phyloP scores from a whole-genome alignment of 306 rosid species.

The Ormosia semicastrata region DNA sequence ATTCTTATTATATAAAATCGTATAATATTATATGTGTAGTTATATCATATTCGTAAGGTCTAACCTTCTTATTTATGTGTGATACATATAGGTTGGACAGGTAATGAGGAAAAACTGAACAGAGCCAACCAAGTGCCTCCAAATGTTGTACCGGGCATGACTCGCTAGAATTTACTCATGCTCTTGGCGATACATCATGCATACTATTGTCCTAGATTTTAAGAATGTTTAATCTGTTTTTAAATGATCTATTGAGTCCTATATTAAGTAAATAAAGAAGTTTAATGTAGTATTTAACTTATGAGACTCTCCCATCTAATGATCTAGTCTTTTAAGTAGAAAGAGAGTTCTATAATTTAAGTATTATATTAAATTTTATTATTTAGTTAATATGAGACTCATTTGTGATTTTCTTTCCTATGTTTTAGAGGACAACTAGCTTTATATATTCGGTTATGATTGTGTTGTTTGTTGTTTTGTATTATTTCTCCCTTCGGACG shows the following conservation, averaged over 20 bases:
- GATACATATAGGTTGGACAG: constrained; percentile 29
- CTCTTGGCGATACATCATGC: neutral
- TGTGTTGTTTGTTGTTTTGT: neutral
- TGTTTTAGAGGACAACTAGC: neutral
- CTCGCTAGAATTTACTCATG: constrained; percentile 18
- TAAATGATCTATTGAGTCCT: neutral
- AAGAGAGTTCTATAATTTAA: no score
- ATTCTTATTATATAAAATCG: neutral
- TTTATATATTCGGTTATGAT: neutral
- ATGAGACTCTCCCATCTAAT: no score
- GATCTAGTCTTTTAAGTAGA: no score
- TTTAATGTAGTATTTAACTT: no score
- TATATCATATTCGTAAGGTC: neutral
- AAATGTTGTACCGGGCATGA: constrained; percentile 24
- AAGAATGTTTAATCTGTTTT: neutral
- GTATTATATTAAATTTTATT: no score
- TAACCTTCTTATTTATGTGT: no score
- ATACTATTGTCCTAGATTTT: neutral
- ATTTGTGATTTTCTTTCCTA: neutral
- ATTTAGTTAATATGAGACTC: no score
- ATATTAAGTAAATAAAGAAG: no score
- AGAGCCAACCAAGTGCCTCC: constrained; percentile 22
- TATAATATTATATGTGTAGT: neutral
- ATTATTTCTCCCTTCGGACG: neutral
- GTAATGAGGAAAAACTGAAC: constrained; percentile 16